Evolutionary conservation across 2,329 filamentous ascomycete genomes (phyloP).

Genomic region (Neonectria sp.): DNA sequence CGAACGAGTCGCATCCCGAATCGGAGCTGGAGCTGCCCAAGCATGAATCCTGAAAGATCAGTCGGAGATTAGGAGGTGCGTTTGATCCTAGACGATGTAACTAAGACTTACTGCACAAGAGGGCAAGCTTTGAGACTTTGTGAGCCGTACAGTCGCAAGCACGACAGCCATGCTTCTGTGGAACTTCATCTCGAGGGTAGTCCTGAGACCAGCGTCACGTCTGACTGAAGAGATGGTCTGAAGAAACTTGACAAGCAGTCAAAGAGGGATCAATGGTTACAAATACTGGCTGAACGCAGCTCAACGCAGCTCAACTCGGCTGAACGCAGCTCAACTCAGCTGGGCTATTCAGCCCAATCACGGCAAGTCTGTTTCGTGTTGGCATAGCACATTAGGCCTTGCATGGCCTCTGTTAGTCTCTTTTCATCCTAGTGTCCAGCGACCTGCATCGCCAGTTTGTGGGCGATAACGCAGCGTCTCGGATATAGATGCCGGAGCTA

Average conservation of each 20-base stretch:
- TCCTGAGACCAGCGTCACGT: background rate
- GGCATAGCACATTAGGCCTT: no score
- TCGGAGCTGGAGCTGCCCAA: background rate
- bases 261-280: background rate
- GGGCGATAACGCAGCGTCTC: constrained; percentile 5
- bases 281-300: background rate
- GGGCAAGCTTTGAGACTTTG: constrained; percentile 2
- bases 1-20: constrained; percentile 15
- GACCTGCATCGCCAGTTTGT: background rate
- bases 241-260: background rate
- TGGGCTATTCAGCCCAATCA: constrained; percentile 4
- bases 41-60: background rate
- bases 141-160: constrained; percentile 1
- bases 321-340: background rate
- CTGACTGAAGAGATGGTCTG: background rate
- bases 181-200: constrained; percentile 8
- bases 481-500: constrained; percentile 22
- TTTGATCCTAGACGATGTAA: background rate
- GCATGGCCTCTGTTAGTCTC: background rate
- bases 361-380: constrained; percentile 21
- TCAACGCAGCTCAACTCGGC: background rate
- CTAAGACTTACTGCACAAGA: constrained; percentile 25
- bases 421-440: constrained; percentile 11
- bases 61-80: background rate
- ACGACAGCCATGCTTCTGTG: constrained; percentile 2